phyloP scores from a whole-genome alignment of 495 filamentous ascomycete species.

The Tuber brumale region DNA sequence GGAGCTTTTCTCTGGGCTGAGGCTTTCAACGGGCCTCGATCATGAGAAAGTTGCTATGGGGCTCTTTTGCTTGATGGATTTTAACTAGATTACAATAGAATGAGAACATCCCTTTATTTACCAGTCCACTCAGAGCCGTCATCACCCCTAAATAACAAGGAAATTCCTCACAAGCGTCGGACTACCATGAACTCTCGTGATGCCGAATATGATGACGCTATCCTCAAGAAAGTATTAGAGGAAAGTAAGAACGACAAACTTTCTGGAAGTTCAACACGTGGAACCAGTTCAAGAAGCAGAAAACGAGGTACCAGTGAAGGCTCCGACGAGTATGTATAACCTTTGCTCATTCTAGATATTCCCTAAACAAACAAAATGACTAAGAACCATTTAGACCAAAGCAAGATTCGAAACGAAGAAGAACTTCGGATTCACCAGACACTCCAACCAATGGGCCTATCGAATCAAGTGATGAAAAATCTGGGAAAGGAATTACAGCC shows the following conservation, averaged over 20 bases:
- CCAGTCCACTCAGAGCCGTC: conserved; percentile 48
- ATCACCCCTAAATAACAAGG: conserved; percentile 34
- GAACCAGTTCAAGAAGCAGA: conserved; percentile 52
- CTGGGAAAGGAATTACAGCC: conserved; percentile 28
- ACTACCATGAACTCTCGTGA: conserved; percentile 98
- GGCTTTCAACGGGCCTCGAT: not conserved
- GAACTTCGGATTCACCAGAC: conserved; percentile 41
- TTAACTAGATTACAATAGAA: conserved; percentile 46
- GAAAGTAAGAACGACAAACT: conserved; percentile 72
- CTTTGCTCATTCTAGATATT: conserved; percentile 22
- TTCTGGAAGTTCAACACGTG: conserved; percentile 43
- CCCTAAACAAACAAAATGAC: conserved; percentile 24
- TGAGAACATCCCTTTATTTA: conserved; percentile 62
- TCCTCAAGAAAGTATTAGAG: conserved; percentile 80
- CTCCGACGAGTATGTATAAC: conserved; percentile 66
- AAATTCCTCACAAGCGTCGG: conserved; percentile 58
- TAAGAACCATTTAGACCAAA: conserved; percentile 42
- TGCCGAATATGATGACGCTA: conserved; percentile 90
- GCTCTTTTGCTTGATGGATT: conserved; percentile 17
- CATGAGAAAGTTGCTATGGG: not conserved
- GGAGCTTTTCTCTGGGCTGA: not conserved
- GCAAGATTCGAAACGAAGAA: conserved; percentile 47
- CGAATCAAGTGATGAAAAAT: conserved; percentile 41
- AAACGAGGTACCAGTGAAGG: conserved; percentile 87
- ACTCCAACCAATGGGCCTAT: conserved; percentile 31